Evolutionary conservation across 2,329 filamentous ascomycete genomes (phyloP), one percentile per base, ranked within the genome.

Genomic region (Colletotrichum spinosum): DNA sequence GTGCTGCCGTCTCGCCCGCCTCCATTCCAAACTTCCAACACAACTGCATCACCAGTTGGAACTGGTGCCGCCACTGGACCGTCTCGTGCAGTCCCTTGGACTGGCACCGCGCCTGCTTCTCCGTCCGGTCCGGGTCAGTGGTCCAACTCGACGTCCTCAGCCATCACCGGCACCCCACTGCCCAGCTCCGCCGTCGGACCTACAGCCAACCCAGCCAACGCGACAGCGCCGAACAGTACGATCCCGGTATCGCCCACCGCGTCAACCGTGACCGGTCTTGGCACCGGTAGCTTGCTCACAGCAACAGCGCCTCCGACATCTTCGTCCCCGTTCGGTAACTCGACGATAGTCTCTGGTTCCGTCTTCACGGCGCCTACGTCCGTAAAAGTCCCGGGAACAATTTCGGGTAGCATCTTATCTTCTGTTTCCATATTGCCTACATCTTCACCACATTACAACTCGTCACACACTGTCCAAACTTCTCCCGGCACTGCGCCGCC

Each of bases 361-460:
- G 33, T 25, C 25, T 5, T 25, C 25, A 25, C 25, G 25, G 25
- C 25, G 25, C 25, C 38, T 13, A 33, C 52, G 7, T 44, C 52
- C 10, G 15, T 45, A 37, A 25, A 56, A 33, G 13, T 56, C 17
- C 35, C 58, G 25, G 49, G 52, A 51, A 50, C 52, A 9, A 38
- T 50, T n/a, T 56, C 58, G 39, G 52, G 52, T 15, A 50, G 44
- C 4, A 11, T 39, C 2, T 56, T 56, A 15, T 56, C 52, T 61
- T 61, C 51, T 42, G 38, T 50, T 6, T 61, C 52, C 33, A 61
- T 56, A 38, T 45, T 61, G 8, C 58, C 58, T 50, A 38, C 59
- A 59, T 34, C 60, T n/a, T 33, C 7, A 8, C 15, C 12, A 42
- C 38, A 33, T 39, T 44, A 11, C 7, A 39, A 48, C n/a, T 55